Evolutionary conservation across 106 monocot species (phyloP), one percentile per base, ranked within the genome.

Genomic region (Agapanthus africanus): DNA sequence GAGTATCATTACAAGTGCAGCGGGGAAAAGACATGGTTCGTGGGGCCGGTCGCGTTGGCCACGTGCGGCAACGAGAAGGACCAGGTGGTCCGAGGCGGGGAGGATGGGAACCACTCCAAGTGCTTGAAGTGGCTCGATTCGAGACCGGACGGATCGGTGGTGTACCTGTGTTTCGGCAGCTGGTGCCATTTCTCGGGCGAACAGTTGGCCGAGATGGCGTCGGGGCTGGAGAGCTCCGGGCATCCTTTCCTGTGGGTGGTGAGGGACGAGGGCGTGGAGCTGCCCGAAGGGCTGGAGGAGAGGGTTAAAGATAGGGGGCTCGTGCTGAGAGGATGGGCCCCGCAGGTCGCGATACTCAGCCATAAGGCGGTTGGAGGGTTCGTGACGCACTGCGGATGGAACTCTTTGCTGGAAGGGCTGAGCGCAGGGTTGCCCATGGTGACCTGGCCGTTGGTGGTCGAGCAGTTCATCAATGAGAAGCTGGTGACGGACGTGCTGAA

Each of bases 331-430:
- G 75, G 75, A 8, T 91, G 91, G 91, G 78, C 70, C 9, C 91
- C 91, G 8, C 91, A 91, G 42, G 68, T 67, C 54, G 68, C 46
- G 4, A 67, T 91, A 3, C 57, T 91, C 54, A 37, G 19, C 3
- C 91, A 91, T 51, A 46, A 23, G 18, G 73, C 90, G 4, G 77
- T 80, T 16, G 86, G 81, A 0, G 86, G 49, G 16, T 91, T 87
- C 77, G 27, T 91, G 73, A 79, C 74, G 9, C 90, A 91, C 66
- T 78, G 81, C 46, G 86, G 90, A 39, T 90, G 87, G 84, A 91
- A 87, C 68, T 91, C 91, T 16, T 47, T 87, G 68, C 42, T 77
- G 71, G 87, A 91, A 46, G 71, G 47, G 51, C 32, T 71, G 19
- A 26, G 41, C 15, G 71, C 80, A 1, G 80, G 76, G 13, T 16